phyloP scores from a whole-genome alignment of 352 stramenopile species.

The Phytophthora litchii region DNA sequence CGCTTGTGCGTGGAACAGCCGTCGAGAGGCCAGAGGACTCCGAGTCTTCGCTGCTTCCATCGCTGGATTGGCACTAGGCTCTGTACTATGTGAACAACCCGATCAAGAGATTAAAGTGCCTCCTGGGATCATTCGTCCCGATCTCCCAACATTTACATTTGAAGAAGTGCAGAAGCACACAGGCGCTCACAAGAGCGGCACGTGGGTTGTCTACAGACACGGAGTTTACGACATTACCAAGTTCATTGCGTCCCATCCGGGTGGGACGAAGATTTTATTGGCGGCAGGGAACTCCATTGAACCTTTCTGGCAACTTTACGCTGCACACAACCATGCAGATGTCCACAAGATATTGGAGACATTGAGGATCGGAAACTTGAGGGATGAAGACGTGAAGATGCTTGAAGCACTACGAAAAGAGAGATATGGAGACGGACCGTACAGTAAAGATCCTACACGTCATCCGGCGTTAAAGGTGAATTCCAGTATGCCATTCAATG shows the following conservation, averaged over 20 bases:
- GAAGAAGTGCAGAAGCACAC: conserved; percentile 79
- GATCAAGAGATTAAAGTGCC: conserved; percentile 19
- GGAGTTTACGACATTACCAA: conserved; percentile 97
- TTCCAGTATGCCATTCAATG: conserved; percentile 95
- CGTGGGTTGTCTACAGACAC: conserved; percentile 94
- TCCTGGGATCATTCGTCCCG: conserved; percentile 38
- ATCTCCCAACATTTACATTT: conserved; percentile 71
- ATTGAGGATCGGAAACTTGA: conserved; percentile 90
- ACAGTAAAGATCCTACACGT: conserved; percentile 92
- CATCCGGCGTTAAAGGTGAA: conserved; percentile 92
- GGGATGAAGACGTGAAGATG: conserved; percentile 88
- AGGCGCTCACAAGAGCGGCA: conserved; percentile 69
- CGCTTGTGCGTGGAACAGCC: background rate
- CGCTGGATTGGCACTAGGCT: conserved; percentile 13
- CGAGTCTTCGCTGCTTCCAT: conserved; percentile 9
- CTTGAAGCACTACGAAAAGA: conserved; percentile 85
- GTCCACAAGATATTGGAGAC: conserved; percentile 93
- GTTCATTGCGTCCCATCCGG: conserved; percentile 95
- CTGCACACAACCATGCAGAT: conserved; percentile 94
- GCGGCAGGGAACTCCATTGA: conserved; percentile 88
- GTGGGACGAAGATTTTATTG: conserved; percentile 90
- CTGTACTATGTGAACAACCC: conserved; percentile 29
- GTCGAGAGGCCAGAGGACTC: conserved; percentile 1
- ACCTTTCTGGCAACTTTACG: conserved; percentile 97
- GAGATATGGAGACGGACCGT: conserved; percentile 90